Base-by-base conservation (phyloP, 106 monocot species). In the Dendrobium chrysotoxum region DNA sequence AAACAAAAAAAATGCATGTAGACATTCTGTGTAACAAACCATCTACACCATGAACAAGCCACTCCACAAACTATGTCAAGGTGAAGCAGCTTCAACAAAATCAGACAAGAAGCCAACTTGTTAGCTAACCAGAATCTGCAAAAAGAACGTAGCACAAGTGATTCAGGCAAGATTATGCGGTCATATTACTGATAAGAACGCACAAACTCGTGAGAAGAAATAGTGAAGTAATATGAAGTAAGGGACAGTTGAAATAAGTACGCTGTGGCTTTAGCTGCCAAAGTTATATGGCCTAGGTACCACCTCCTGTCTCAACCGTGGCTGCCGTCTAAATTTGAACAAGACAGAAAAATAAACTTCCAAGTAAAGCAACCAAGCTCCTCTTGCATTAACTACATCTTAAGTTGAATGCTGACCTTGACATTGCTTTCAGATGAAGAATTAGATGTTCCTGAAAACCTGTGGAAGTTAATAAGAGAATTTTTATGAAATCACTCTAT, bases 381-480 rank as follows among this genome's bases (percentile, higher is more conserved):
- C 50, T 50, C 50, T 50, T 50, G 50, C 50, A 70, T 30, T 70
- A 30, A 30, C 35, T 70, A 70, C 30, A 70, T 10, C 70, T 41
- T 18, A 23, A 31, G 64, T 64, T 79, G 78, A 75, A 74, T n/a
- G 40, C 79, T 79, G 16, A 65, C 82, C 68, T 84, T 81, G 35
- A 67, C 82, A 71, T 84, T 84, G 76, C 9, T 42, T 55, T 78
- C 46, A 17, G 83, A 83, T 65, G 83, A 47, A 47, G 46, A 31
- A 72, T 41, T 71, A 79, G 87, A 1, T 71, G 81, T 54, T 75
- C 75, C 45, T 45, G 87, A 84, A 72, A 87, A 87, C 84, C 87
- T 87, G 78, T 17, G 78, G 28, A 28, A 76, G 16, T 26, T 40
- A 45, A 31, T 9, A 50, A 50, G 15, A 16, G 15, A 50, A 50